phyloP scores from a whole-genome alignment of 2,329 filamentous ascomycete species.

The Lachnellula arida region DNA sequence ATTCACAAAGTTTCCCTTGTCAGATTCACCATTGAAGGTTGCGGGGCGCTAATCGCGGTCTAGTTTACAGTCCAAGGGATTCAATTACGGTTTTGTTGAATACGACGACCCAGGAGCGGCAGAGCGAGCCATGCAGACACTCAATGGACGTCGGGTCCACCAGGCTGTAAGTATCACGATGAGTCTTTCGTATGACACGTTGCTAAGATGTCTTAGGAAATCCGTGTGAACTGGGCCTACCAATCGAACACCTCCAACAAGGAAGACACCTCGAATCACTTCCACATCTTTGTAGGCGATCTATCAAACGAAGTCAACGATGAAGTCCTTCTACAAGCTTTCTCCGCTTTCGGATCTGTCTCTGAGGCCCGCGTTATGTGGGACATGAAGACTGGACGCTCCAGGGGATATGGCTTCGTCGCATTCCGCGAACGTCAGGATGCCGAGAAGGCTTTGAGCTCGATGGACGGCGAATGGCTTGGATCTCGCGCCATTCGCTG shows the following conservation, averaged over 20 bases:
- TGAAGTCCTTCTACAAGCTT: conserved; percentile 87
- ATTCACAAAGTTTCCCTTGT: conserved; percentile 18
- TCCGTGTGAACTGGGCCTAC: conserved; percentile 98
- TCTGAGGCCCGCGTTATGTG: conserved; percentile 99
- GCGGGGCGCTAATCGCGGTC: conserved; percentile 27
- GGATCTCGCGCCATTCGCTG: conserved; percentile 96
- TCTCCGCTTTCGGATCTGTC: conserved; percentile 91
- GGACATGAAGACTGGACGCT: conserved; percentile 99
- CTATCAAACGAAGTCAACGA: conserved; percentile 98
- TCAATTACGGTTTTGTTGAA: conserved; percentile 98
- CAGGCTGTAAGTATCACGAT: conserved; percentile 67
- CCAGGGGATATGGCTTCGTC: conserved; percentile 95
- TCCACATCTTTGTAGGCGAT: conserved; percentile 98
- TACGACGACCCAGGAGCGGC: conserved; percentile 97
- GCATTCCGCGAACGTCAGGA: conserved; percentile 92
- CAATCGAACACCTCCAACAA: conserved; percentile 93
- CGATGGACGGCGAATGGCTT: conserved; percentile 99
- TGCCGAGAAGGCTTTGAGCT: conserved; percentile 91
- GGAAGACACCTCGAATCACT: conserved; percentile 96
- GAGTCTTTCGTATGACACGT: conserved; percentile 1
- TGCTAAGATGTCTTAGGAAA: conserved; percentile 62
- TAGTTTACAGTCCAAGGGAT: conserved; percentile 75
- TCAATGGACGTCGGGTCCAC: conserved; percentile 93
- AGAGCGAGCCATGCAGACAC: conserved; percentile 93
- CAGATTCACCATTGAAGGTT: conserved; percentile 24